Evolutionary conservation across 257 asterid genomes (phyloP), one percentile per base, ranked within the genome.

Genomic region (Ehretia macrophylla): DNA sequence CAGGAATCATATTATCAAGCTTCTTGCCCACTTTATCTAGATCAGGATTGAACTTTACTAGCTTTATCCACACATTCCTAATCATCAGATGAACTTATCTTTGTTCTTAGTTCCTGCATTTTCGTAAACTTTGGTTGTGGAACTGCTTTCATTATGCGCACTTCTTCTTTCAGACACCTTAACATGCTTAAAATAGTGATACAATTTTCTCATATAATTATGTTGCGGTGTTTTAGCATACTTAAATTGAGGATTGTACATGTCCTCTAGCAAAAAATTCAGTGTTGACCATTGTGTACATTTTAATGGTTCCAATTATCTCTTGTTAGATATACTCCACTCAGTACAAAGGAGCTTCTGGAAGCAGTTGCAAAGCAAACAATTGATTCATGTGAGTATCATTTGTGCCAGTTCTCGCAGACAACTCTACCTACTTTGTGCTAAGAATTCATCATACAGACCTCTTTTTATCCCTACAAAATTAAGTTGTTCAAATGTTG

Each of bases 291-390:
- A 32, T 58, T 44, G 12, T 56, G 51, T 61, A 71, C 32, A 63
- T 62, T 35, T 53, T 51, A 63, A 22, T 10, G 35, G 45, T 27
- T 51, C 48, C 54, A 63, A 53, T 60, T 73, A 37, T 66, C 39
- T 79, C 58, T 76, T 75, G 65, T 58, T 67, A 91, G 98, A 77
- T 91, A 85, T 64, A 84, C 95, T 51, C 98, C 95, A 51, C 87
- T 92, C 49, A 75, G 75, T 74, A 85, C 98, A 56, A 69, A 67
- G 75, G 98, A 92, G 79, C 85, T 92, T 55, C 73, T 92, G 63
- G 97, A 91, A 77, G 65, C 81, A 27, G 86, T 74, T 63, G 66
- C 84, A 62, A 85, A 84, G 77, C 86, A 81, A 75, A 55, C 83
- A 40, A 61, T 85, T 19, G 95, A 86, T 68, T 81, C 94, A 58